These are phyloP conservation scores for Colletotrichum tropicale DNA, from an alignment of 2,329 filamentous ascomycete genomes.

Conservation along the genomic window DNA sequence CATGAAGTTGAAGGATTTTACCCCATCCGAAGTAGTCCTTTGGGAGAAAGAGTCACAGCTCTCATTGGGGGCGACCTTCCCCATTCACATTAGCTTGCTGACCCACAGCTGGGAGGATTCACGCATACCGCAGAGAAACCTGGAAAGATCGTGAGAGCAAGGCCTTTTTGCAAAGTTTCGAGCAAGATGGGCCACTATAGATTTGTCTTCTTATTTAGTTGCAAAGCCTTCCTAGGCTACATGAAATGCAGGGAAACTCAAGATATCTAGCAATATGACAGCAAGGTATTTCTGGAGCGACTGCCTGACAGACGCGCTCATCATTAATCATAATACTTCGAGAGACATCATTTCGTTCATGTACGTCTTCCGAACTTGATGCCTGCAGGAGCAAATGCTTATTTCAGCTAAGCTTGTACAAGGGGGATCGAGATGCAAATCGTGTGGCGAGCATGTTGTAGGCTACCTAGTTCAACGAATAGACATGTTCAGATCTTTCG, in stretches of 20 bases:
- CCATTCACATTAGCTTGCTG: neutral
- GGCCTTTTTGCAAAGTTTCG: neutral
- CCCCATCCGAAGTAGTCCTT: neutral
- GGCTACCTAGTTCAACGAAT: neutral
- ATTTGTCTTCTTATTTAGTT: neutral
- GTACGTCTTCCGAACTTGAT: neutral
- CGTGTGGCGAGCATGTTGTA: neutral
- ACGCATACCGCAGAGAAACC: neutral
- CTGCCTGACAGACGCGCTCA: neutral
- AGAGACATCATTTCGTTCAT: neutral
- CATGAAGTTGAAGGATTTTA: neutral
- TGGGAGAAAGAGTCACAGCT: neutral
- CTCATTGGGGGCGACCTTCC: neutral
- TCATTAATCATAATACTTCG: neutral
- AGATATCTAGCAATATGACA: neutral
- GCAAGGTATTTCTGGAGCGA: neutral
- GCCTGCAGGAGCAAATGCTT: neutral
- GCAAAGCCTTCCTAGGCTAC: neutral
- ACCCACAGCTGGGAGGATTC: neutral
- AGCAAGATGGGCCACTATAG: too few relatives aligned
- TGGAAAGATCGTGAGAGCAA: neutral
- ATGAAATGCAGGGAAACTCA: neutral
- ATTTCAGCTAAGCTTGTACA: neutral
- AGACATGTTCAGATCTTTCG: neutral
- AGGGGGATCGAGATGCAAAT: neutral